phyloP scores from a whole-genome alignment of 768 basidiomycete genomes.

The Leucogyrophana mollusca region DNA sequence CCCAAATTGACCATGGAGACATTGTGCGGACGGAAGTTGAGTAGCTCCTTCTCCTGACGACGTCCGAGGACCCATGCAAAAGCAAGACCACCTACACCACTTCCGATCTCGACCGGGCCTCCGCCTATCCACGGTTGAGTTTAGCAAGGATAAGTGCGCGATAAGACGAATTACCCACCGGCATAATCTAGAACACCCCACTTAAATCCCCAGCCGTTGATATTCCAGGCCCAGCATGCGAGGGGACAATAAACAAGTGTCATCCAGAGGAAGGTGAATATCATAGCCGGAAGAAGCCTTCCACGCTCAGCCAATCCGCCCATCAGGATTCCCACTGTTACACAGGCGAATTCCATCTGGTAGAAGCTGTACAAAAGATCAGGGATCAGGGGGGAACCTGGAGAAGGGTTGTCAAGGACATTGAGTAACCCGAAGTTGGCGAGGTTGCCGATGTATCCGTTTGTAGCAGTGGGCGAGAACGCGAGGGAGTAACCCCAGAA shows the following conservation, averaged over 20 bases:
- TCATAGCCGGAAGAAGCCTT: conserved; percentile 76
- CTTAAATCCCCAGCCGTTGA: conserved; percentile 80
- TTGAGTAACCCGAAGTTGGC: conserved; percentile 72
- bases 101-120: conserved; percentile 85
- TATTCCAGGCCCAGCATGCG: conserved; percentile 82
- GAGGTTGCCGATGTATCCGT: conserved; percentile 79
- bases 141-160: not conserved
- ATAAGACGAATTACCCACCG: conserved; percentile 40
- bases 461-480: conserved; percentile 74
- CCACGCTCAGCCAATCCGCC: conserved; percentile 87
- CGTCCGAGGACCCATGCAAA: conserved; percentile 87
- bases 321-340: conserved; percentile 75
- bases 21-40: conserved; percentile 87
- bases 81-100: conserved; percentile 82
- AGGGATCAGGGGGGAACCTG: conserved; percentile 80
- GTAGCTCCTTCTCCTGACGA: conserved; percentile 65
- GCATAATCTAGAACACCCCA: conserved; percentile 90
- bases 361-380: conserved; percentile 83
- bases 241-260: conserved; percentile 88
- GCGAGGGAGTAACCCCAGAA: conserved; percentile 83
- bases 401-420: conserved; percentile 70
- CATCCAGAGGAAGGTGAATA: conserved; percentile 82
- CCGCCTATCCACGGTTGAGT: conserved; percentile 48
- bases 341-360: conserved; percentile 84
- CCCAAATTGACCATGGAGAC: conserved; percentile 82